These are phyloP conservation scores for Kwoniella dejecticola DNA, from an alignment of 768 basidiomycete species.

Conservation along the genomic window DNA sequence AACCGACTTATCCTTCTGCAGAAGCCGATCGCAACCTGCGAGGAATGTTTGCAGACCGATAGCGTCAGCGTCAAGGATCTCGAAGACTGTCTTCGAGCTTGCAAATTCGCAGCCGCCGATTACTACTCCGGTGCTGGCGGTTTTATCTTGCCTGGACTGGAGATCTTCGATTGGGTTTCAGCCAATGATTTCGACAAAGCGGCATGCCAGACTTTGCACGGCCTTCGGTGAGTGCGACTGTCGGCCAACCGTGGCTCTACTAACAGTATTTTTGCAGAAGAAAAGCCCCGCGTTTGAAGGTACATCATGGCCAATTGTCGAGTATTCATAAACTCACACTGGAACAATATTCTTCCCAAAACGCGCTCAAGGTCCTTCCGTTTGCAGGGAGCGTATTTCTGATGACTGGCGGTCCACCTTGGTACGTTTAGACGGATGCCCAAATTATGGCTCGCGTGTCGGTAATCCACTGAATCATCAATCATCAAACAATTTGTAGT, in stretches of 20 bases:
- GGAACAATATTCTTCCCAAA: not conserved
- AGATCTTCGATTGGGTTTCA: conserved; percentile 18
- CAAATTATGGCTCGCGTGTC: no score
- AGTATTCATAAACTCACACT: not conserved
- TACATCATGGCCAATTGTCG: not conserved
- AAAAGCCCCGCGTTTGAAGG: not conserved
- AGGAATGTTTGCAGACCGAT: not conserved
- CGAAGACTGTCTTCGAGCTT: not conserved
- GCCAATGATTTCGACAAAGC: conserved; percentile 23
- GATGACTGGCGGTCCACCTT: conserved; percentile 31
- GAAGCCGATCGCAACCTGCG: not conserved
- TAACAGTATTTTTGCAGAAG: no score
- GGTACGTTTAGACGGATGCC: no score
- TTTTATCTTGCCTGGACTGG: conserved; percentile 15
- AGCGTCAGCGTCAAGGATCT: not conserved
- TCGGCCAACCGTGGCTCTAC: no score
- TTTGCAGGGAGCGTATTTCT: conserved; percentile 16
- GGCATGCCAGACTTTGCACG: conserved; percentile 24
- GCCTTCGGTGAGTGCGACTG: conserved; percentile 7
- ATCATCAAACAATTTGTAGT: no score
- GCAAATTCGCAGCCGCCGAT: conserved; percentile 25
- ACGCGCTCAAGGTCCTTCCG: conserved; percentile 2
- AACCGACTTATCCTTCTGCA: not conserved
- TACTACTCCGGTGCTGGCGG: conserved; percentile 42
- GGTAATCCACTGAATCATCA: no score